Conservation (phyloP, 768 basidiomycete species). For the Cyclocybe cylindracea region DNA sequence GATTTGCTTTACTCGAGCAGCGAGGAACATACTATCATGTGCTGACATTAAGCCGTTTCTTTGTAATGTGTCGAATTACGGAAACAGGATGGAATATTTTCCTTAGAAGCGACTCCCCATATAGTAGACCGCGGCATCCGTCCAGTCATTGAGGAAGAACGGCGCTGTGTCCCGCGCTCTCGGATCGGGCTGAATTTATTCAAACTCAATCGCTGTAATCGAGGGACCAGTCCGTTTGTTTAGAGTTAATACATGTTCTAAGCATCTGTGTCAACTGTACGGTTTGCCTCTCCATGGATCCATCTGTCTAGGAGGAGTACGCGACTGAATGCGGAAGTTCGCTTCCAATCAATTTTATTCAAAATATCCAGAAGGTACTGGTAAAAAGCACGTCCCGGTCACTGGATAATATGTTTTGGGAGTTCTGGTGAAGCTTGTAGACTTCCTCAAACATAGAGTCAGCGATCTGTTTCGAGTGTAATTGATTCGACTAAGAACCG, state of each 20-base stretch:
- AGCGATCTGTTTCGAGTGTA: constrained; percentile 35
- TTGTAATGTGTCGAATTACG: no score
- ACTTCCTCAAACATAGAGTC: constrained; percentile 34
- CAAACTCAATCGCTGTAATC: constrained; percentile 21
- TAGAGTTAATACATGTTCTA: constrained; percentile 19
- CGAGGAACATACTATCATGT: no score
- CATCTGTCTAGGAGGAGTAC: no score
- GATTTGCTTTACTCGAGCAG: no score
- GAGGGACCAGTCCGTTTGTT: constrained; percentile 32
- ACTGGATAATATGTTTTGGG: constrained; percentile 35
- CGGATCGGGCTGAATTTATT: constrained; percentile 11
- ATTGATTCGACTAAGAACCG: constrained; percentile 26
- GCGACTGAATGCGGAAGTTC: constrained; percentile 30
- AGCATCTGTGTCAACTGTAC: constrained; percentile 34
- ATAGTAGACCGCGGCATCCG: constrained; percentile 12
- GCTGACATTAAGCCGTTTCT: no score
- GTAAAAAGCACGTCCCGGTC: constrained; percentile 45
- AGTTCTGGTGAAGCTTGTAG: constrained; percentile 40
- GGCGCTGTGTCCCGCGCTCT: constrained; percentile 18
- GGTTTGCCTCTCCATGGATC: constrained; percentile 16
- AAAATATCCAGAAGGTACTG: constrained; percentile 41
- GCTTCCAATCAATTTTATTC: constrained; percentile 18
- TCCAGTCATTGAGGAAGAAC: constrained; percentile 15
- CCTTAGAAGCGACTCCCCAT: constrained; percentile 7
- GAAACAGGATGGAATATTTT: no score